Conservation (phyloP, 2,329 filamentous ascomycete genomes). For the Rutstroemia sp. region DNA sequence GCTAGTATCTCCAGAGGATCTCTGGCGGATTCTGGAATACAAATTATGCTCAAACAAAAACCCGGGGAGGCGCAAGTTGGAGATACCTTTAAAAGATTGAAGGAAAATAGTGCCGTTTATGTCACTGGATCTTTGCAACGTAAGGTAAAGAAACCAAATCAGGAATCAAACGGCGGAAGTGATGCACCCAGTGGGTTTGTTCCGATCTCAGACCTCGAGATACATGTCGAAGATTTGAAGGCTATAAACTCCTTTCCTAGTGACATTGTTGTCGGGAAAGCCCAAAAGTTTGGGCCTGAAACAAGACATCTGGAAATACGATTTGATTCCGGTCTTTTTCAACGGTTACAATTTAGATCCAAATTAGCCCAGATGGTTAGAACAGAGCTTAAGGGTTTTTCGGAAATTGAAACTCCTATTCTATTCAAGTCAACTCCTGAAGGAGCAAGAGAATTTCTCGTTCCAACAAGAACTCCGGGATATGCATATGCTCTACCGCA, state of each 20-base stretch:
- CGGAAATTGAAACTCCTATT: conserved; percentile 79
- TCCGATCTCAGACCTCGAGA: conserved; percentile 37
- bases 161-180: background rate
- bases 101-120: conserved; percentile 6
- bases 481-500: conserved; percentile 87
- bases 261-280: conserved; percentile 68
- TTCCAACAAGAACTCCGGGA: conserved; percentile 72
- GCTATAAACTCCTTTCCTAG: conserved; percentile 67
- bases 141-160: conserved; percentile 2
- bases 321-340: conserved; percentile 58
- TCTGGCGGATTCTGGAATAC: conserved; percentile 33
- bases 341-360: conserved; percentile 65
- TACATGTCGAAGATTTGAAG: conserved; percentile 54
- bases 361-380: conserved; percentile 46
- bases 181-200: background rate
- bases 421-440: conserved; percentile 98
- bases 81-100: conserved; percentile 7
- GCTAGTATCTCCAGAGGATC: conserved; percentile 37
- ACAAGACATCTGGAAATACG: conserved; percentile 80
- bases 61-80: background rate
- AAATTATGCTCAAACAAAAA: conserved; percentile 9
- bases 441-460: conserved; percentile 88
- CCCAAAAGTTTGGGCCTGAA: conserved; percentile 63
- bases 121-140: conserved; percentile 3
- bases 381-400: conserved; percentile 17